Percentiles rank a stretch among this genome's conserved stretches.
Conservation (phyloP, 495 filamentous ascomycete genomes). For the Arthonia radiata region DNA sequence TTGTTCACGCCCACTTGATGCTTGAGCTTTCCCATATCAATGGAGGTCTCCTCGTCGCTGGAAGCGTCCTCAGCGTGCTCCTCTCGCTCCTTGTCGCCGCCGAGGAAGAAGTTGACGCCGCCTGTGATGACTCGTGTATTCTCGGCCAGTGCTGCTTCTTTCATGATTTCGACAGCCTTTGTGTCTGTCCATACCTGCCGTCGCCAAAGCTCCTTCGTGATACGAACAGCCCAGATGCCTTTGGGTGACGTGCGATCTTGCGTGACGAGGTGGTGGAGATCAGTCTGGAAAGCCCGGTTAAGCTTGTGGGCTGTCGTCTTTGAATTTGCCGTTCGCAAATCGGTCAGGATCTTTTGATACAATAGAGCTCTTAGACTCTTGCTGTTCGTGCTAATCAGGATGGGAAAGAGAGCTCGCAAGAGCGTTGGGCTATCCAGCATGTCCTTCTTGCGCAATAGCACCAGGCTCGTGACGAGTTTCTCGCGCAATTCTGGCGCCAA, state of each 20-base stretch:
- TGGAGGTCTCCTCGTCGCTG: slow-evolving; percentile 48
- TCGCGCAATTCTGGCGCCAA: slow-evolving; percentile 66
- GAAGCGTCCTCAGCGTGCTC: slow-evolving; percentile 61
- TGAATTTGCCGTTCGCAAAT: slow-evolving; percentile 61
- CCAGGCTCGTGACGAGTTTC: slow-evolving; percentile 79
- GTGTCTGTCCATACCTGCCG: slow-evolving; percentile 72
- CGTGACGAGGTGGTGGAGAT: slow-evolving; percentile 71
- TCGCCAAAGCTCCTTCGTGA: slow-evolving; percentile 73
- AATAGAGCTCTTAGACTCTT: slow-evolving; percentile 65
- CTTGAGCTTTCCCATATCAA: slow-evolving; percentile 59
- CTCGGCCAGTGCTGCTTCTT: slow-evolving; percentile 55
- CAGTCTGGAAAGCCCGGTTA: slow-evolving; percentile 78
- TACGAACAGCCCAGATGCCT: slow-evolving; percentile 80
- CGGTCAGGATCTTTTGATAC: slow-evolving; percentile 76
- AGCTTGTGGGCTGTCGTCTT: slow-evolving; percentile 75
- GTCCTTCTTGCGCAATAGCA: slow-evolving; percentile 72
- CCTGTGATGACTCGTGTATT: slow-evolving; percentile 77
- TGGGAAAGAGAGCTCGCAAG: slow-evolving; percentile 73
- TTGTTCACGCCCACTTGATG: slow-evolving; percentile 83
- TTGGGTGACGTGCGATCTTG: slow-evolving; percentile 63
- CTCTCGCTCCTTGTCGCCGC: slow-evolving; percentile 82
- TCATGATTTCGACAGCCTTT: slow-evolving; percentile 82
- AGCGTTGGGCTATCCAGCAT: slow-evolving; percentile 65
- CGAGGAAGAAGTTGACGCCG: slow-evolving; percentile 81
- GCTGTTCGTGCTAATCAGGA: slow-evolving; percentile 63